A percentile compares a stretch with the other conserved stretches of the same genome.
Evolutionary conservation across 495 filamentous ascomycete genomes (phyloP).

Genomic region (Aspergillus asperescens): DNA sequence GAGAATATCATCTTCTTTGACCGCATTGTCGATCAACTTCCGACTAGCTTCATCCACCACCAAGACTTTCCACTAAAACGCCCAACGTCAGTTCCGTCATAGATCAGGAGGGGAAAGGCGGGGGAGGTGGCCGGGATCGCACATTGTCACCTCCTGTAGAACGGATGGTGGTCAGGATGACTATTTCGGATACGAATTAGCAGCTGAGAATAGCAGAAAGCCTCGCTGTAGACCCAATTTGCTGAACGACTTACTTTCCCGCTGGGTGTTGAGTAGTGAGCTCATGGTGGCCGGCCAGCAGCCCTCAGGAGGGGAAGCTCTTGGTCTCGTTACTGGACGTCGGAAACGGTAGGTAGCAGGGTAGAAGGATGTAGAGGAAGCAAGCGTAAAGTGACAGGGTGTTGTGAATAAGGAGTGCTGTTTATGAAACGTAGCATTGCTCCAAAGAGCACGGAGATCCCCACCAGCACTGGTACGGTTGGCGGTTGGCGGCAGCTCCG

Average conservation of each 20-base stretch:
- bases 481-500: constrained; percentile 4
- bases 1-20: constrained; percentile 92
- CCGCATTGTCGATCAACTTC: constrained; percentile 77
- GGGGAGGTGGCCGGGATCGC: constrained; percentile 24
- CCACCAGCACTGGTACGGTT: constrained; percentile 13
- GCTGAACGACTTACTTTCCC: constrained; percentile 39
- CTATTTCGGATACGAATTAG: constrained; percentile 25
- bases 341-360: neutral
- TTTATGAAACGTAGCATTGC: constrained; percentile 27
- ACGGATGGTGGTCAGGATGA: constrained; percentile 56
- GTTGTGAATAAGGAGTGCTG: constrained; percentile 4
- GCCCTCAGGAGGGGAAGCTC: constrained; percentile 24
- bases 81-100: constrained; percentile 26
- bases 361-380: neutral
- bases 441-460: constrained; percentile 2
- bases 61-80: constrained; percentile 84
- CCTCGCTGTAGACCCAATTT: too few species aligned
- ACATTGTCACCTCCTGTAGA: constrained; percentile 57
- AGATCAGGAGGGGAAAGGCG: constrained; percentile 19
- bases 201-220: neutral
- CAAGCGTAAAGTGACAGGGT: neutral
- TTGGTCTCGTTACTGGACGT: neutral
- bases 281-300: constrained; percentile 43
- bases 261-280: constrained; percentile 49
- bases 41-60: constrained; percentile 76